Evolutionary conservation across 2,329 filamentous ascomycete species (phyloP).

Genomic region (Pseudogymnoascus sp.): DNA sequence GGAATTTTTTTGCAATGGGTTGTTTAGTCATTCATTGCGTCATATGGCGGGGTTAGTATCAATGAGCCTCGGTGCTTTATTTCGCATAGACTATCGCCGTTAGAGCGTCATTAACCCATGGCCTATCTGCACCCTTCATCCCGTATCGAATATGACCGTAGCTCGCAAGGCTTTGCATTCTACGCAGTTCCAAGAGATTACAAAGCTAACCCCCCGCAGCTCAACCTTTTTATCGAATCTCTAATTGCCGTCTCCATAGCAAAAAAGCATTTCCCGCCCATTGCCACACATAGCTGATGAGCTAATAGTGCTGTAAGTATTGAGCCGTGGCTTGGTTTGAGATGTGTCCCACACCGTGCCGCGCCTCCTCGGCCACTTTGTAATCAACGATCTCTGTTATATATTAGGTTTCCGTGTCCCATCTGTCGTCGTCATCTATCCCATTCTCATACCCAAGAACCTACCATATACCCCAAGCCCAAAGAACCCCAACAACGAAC

Average conservation of each 20-base stretch:
- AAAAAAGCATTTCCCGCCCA: neutral
- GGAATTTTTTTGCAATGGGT: neutral
- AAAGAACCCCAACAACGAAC: neutral
- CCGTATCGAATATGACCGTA: neutral
- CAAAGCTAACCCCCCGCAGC: neutral
- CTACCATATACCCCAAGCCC: neutral
- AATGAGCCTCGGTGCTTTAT: neutral
- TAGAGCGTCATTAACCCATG: neutral
- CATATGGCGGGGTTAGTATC: neutral
- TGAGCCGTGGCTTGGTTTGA: neutral
- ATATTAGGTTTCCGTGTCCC: neutral
- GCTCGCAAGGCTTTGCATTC: neutral
- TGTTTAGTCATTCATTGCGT: neutral
- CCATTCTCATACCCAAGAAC: neutral
- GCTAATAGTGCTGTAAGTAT: constrained; percentile 2
- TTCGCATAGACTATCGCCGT: neutral
- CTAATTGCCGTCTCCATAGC: neutral
- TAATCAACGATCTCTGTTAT: neutral
- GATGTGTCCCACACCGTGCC: neutral
- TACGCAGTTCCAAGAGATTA: neutral
- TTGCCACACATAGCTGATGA: neutral
- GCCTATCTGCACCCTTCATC: neutral
- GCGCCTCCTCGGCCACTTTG: neutral
- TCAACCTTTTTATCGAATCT: neutral
- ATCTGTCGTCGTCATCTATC: neutral